These are phyloP conservation scores for Talaromyces sp. DNA, from an alignment of 2,329 filamentous ascomycete species.

Conservation along the genomic window DNA sequence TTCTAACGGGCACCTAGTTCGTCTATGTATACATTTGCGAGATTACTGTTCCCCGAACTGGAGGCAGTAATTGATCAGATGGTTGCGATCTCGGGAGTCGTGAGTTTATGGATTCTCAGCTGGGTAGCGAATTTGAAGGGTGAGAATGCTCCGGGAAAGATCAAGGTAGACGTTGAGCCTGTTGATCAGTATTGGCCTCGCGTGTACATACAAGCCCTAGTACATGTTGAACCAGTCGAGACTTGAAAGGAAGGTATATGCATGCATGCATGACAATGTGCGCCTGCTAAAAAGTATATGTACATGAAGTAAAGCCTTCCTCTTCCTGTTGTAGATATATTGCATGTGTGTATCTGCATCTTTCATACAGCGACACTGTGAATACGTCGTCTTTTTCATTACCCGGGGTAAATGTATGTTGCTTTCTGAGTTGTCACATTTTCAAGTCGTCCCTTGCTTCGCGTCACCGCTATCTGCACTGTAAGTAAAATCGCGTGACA, in stretches of 20 bases:
- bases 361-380: neutral
- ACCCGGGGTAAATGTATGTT: neutral
- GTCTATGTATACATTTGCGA: neutral
- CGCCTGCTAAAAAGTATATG: neutral
- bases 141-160: neutral
- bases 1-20: too few species aligned
- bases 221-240: too few species aligned
- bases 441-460: neutral
- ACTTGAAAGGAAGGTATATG: neutral
- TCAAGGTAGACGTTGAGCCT: neutral
- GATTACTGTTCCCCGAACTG: neutral
- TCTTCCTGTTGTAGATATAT: neutral
- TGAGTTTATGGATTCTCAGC: neutral
- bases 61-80: neutral
- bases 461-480: neutral
- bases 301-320: neutral
- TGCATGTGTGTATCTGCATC: neutral
- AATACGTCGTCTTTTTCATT: neutral
- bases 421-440: neutral
- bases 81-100: neutral
- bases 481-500: neutral
- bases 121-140: neutral
- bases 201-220: neutral
- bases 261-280: neutral
- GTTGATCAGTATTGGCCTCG: neutral